Base-by-base conservation (phyloP, 495 filamentous ascomycete genomes). In the Penicillium mononematosum region DNA sequence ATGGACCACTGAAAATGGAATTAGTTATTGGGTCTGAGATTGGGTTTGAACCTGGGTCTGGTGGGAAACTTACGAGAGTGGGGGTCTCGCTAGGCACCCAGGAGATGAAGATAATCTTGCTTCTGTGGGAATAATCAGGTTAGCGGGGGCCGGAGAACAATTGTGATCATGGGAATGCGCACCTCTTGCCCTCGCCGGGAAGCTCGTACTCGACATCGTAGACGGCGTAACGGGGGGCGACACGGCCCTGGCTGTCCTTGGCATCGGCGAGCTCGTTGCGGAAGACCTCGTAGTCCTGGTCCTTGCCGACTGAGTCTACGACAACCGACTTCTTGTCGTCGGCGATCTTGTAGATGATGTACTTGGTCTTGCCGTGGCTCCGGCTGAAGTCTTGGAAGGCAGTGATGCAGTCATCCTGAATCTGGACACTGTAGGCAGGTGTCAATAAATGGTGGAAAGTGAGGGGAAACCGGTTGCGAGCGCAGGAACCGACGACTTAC, bases 281-380 rank as follows among this genome's bases (percentile, higher is more conserved):
- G 83, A 96, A 96, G 56, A 70, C 75, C 42, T 92, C 88, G 78
- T 88, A 92, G 65, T 86, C 80, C 62, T 80, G 72, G 25, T 81
- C 78, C 45, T 79, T 78, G 54, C 85, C 85, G 58, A 84, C 81
- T 62, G 95, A 89, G 38, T 88, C 85, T 65, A 97, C 83, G 44
- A 88, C 88, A 69, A 97, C 92, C 66, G 88, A 73, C 75, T 89
- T 94, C 85, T 89, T 89, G 83, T 96, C 85, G 75, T 96, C 91
- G 61, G 88, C 83, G 68, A 98, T 87, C 83, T 96, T 96, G 88
- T 86, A 98, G 85, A 98, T 89, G 79, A 98, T 88, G 80, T 85
- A 98, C 79, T 95, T 96, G 80, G 85, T 78, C 75, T 86, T 86
- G 56, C 67, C 68, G 73, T 92, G 91, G 78, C 80, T 84, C 64